Evolutionary conservation across 805 yeast genomes (phyloP).

Genomic region (Jamesozyma spencerorum): DNA sequence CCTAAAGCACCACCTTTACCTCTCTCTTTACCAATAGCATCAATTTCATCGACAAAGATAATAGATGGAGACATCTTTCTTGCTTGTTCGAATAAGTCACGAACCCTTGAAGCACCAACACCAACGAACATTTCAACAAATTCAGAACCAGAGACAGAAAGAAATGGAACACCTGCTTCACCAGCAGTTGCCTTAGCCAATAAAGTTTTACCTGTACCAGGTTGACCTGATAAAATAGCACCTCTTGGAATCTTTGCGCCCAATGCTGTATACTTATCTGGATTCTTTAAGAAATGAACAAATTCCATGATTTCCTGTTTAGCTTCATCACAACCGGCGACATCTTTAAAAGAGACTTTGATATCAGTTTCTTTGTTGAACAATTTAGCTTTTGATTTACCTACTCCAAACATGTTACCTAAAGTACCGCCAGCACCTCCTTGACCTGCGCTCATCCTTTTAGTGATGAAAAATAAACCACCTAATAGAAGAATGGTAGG

Average conservation of each 20-base stretch:
- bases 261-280: constrained; percentile 70
- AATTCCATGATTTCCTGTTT: constrained; percentile 94
- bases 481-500: constrained; percentile 79
- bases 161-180: constrained; percentile 90
- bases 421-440: constrained; percentile 42
- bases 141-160: constrained; percentile 86
- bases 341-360: constrained; percentile 75
- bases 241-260: constrained; percentile 96
- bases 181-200: constrained; percentile 95
- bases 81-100: constrained; percentile 85
- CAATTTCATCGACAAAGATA: constrained; percentile 88
- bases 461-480: constrained; percentile 45
- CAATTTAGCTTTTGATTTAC: constrained; percentile 69
- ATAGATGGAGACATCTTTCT: constrained; percentile 85
- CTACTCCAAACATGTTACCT: constrained; percentile 55
- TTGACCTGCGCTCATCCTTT: constrained; percentile 29
- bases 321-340: constrained; percentile 92
- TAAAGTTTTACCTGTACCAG: constrained; percentile 94
- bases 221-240: constrained; percentile 89
- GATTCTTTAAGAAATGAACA: constrained; percentile 79
- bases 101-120: constrained; percentile 90
- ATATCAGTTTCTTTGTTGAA: constrained; percentile 80
- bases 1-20: constrained; percentile 62
- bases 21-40: constrained; percentile 88
- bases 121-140: constrained; percentile 97